These are phyloP conservation scores for Termitomyces sp. DNA, from an alignment of 768 basidiomycete species.

Conservation along the genomic window DNA sequence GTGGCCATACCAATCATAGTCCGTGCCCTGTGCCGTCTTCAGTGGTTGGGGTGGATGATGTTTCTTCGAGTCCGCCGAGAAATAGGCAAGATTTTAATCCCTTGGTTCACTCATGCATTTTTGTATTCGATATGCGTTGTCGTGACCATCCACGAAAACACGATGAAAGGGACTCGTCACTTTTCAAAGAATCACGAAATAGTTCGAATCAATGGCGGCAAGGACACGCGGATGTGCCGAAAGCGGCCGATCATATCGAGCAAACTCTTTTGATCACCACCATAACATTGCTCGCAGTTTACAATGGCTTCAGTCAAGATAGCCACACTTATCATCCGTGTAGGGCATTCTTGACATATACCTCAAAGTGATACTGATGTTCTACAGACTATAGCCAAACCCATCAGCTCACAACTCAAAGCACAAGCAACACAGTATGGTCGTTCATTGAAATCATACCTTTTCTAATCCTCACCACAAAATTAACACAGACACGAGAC, in stretches of 20 bases:
- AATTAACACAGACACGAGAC: slow-evolving; percentile 53
- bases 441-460: neutral
- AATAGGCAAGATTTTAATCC: no score
- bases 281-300: neutral
- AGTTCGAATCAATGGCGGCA: neutral
- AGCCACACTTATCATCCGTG: slow-evolving; percentile 66
- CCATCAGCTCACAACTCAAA: slow-evolving; percentile 66
- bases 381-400: slow-evolving; percentile 75
- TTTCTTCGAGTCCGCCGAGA: no score
- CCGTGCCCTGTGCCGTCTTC: no score
- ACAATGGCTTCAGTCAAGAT: slow-evolving; percentile 68
- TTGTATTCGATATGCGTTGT: no score
- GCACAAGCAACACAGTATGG: slow-evolving; percentile 67
- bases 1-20: no score
- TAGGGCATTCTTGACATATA: slow-evolving; percentile 4
- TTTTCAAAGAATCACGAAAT: no score
- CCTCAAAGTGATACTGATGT: slow-evolving; percentile 1
- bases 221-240: neutral
- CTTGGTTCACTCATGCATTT: no score
- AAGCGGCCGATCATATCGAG: neutral
- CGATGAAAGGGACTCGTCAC: no score
- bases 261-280: neutral
- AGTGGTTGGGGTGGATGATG: no score
- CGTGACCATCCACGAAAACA: no score
- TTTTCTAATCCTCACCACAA: neutral